Percentiles rank a stretch among this genome's conserved stretches.
These are phyloP conservation scores for Magnaporthiopsis incrustans DNA, from an alignment of 2,329 filamentous ascomycete species.

Conservation along the genomic window DNA sequence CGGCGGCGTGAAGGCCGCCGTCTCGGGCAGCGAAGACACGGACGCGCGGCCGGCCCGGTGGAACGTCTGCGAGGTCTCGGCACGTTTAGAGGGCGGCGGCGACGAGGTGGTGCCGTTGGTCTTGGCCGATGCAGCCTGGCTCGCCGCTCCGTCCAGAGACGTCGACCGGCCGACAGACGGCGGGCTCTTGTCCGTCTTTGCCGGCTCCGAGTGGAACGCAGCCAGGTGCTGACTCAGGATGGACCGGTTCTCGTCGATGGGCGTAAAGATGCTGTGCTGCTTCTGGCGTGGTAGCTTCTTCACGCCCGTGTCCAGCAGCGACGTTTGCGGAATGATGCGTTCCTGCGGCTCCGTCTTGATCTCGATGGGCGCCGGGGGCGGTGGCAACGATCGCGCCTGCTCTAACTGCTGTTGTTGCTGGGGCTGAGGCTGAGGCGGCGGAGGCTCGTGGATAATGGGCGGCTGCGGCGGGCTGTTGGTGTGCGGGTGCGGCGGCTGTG, in stretches of 20 bases:
- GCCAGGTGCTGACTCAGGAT: slow-evolving; percentile 78
- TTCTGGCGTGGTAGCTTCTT: slow-evolving; percentile 67
- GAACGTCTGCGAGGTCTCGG: slow-evolving; percentile 41
- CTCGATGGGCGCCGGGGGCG: slow-evolving; percentile 38
- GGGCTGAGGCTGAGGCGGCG: slow-evolving; percentile 40
- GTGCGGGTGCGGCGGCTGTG: slow-evolving; percentile 25
- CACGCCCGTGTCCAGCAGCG: slow-evolving; percentile 44
- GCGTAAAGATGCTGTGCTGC: slow-evolving; percentile 91
- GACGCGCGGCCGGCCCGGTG: slow-evolving; percentile 33
- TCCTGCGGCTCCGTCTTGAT: slow-evolving; percentile 39
- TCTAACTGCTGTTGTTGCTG: slow-evolving; percentile 39
- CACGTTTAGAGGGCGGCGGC: slow-evolving; percentile 42
- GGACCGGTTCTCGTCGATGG: slow-evolving; percentile 87
- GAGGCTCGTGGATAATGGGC: slow-evolving; percentile 14
- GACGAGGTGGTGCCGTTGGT: slow-evolving; percentile 34
- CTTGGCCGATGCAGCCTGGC: slow-evolving; percentile 9
- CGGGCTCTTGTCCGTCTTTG: slow-evolving; percentile 25
- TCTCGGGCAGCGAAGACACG: slow-evolving; percentile 56
- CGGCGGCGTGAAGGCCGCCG: slow-evolving; percentile 56
- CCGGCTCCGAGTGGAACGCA: slow-evolving; percentile 51
- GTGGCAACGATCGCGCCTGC: slow-evolving; percentile 17
- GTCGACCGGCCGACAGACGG: slow-evolving; percentile 8
- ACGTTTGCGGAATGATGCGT: slow-evolving; percentile 34
- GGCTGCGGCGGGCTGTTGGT: slow-evolving; percentile 39
- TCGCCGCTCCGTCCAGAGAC: not conserved